Percentiles rank a stretch among this genome's conserved stretches.
Evolutionary conservation across 1,284 basidiomycete species (phyloP).

Genomic region (Taiwanofungus camphoratus): DNA sequence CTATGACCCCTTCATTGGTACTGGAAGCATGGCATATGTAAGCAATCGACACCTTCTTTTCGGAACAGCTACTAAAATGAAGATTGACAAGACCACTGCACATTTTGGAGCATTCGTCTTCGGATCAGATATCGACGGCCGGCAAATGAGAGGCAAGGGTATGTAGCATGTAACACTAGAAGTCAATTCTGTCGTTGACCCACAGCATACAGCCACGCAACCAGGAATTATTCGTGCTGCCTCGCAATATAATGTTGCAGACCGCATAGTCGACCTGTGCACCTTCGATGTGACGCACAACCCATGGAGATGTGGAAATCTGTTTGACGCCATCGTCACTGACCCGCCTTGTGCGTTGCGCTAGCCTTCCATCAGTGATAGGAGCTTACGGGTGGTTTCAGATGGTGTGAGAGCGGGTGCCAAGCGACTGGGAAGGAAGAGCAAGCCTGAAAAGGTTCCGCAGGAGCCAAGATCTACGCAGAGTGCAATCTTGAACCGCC

Average conservation of each 20-base stretch:
- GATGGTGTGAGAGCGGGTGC: constrained; percentile 97
- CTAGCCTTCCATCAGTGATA: neutral
- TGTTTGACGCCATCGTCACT: constrained; percentile 94
- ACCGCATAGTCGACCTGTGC: constrained; percentile 77
- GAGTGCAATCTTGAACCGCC: no score
- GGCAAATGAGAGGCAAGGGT: constrained; percentile 95
- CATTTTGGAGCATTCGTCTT: constrained; percentile 86
- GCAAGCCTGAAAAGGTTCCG: constrained; percentile 28
- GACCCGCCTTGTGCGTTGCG: constrained; percentile 79
- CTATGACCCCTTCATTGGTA: constrained; percentile 97
- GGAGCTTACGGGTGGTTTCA: constrained; percentile 19
- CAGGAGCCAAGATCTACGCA: constrained; percentile 1
- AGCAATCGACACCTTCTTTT: constrained; percentile 20
- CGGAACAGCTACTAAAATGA: constrained; percentile 3
- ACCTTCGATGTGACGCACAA: constrained; percentile 89
- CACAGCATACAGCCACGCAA: constrained; percentile 35
- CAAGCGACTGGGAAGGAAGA: constrained; percentile 83
- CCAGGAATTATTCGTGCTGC: constrained; percentile 81
- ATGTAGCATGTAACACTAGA: neutral
- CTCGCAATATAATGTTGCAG: constrained; percentile 75
- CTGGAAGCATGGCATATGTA: constrained; percentile 93
- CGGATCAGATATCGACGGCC: constrained; percentile 95
- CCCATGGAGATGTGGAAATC: constrained; percentile 82
- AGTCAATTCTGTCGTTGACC: neutral
- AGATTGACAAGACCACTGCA: constrained; percentile 56